Evolutionary conservation across 2,329 filamentous ascomycete genomes (phyloP).

Genomic region (Pseudophaeomoniella oleicola): DNA sequence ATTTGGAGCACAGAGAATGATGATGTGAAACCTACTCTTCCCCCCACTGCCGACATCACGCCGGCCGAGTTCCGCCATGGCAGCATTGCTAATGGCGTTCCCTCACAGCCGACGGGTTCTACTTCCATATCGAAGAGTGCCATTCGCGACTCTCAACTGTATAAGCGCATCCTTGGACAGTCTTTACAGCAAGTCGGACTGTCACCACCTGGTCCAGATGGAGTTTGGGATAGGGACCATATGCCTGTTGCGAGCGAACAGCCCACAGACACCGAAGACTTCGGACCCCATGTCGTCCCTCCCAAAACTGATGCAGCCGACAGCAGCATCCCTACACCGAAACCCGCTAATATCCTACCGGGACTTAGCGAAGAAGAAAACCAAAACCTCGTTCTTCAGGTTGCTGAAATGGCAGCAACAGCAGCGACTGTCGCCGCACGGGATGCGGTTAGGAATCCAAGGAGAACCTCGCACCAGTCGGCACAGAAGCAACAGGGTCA

Average conservation of each 20-base stretch:
- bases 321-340: constrained; percentile 29
- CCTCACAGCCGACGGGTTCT: constrained; percentile 14
- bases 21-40: constrained; percentile 51
- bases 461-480: constrained; percentile 31
- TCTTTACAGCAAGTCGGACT: constrained; percentile 74
- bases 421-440: constrained; percentile 76
- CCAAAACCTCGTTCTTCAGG: constrained; percentile 64
- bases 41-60: constrained; percentile 14
- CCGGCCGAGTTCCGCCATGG: constrained; percentile 20
- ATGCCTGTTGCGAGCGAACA: constrained; percentile 7
- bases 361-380: constrained; percentile 74
- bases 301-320: constrained; percentile 44
- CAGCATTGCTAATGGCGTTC: constrained; percentile 15
- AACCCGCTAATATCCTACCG: constrained; percentile 29
- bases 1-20: constrained; percentile 86
- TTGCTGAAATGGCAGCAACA: constrained; percentile 86
- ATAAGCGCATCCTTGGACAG: constrained; percentile 85
- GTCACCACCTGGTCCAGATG: constrained; percentile 33
- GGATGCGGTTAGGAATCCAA: constrained; percentile 47
- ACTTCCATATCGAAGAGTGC: constrained; percentile 43
- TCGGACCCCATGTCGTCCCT: constrained; percentile 56
- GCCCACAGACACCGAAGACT: constrained; percentile 9
- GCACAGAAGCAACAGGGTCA: constrained; percentile 20
- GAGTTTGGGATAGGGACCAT: constrained; percentile 13
- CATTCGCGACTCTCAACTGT: constrained; percentile 75